phyloP scores from a whole-genome alignment of 2,329 filamentous ascomycete genomes.

The Trichoderma brevicompactum region DNA sequence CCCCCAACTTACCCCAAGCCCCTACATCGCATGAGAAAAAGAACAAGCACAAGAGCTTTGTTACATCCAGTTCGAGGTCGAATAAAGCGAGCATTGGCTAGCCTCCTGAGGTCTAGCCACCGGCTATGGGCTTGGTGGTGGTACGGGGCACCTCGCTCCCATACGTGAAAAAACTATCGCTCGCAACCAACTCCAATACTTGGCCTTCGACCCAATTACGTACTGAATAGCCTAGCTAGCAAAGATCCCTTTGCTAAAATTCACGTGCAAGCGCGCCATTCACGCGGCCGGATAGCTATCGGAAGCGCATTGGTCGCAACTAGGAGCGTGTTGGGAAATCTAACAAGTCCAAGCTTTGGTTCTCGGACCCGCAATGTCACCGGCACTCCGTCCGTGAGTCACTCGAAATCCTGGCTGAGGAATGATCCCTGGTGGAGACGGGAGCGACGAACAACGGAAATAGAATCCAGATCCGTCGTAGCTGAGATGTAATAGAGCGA shows the following conservation, averaged over 20 bases:
- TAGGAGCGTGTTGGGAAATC: background rate
- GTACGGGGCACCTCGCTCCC: too few species aligned
- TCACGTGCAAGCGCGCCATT: conserved; percentile 7
- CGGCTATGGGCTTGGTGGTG: too few species aligned
- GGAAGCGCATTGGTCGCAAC: background rate
- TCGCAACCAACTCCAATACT: background rate
- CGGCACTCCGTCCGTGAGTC: conserved; percentile 13
- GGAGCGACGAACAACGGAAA: background rate
- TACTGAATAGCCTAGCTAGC: background rate
- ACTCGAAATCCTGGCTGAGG: background rate
- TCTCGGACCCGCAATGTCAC: conserved; percentile 13
- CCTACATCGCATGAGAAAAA: too few species aligned
- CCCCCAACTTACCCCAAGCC: too few species aligned
- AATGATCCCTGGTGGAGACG: conserved; percentile 2
- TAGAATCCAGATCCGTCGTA: background rate
- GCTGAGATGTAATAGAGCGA: background rate
- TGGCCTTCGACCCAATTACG: background rate
- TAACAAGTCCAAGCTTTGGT: background rate
- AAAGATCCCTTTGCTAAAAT: background rate
- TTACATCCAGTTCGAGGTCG: too few species aligned
- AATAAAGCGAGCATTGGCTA: too few species aligned
- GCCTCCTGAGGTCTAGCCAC: too few species aligned
- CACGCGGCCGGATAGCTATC: conserved; percentile 5
- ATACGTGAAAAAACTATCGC: too few species aligned
- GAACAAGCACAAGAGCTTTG: too few species aligned